Evolutionary conservation across 1,139 yeast genomes (phyloP).

Genomic region (Kluyveromyces marxianus): DNA sequence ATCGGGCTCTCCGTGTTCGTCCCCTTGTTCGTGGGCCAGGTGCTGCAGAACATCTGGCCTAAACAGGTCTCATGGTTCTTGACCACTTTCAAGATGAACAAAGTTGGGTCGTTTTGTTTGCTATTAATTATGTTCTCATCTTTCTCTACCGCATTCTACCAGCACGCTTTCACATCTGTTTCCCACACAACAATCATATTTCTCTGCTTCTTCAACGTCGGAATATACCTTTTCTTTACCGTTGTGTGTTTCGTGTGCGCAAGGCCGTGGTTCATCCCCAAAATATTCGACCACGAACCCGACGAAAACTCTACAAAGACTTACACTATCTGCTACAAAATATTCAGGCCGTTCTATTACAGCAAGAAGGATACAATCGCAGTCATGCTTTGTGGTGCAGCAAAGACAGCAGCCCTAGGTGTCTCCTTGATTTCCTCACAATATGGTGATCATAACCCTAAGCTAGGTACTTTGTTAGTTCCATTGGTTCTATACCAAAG

Average conservation of each 20-base stretch:
- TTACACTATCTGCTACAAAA: slow-evolving; percentile 36
- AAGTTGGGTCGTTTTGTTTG: slow-evolving; percentile 74
- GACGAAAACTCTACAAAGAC: slow-evolving; percentile 35
- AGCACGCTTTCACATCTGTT: slow-evolving; percentile 67
- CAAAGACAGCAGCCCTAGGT: slow-evolving; percentile 88
- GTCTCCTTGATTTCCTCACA: slow-evolving; percentile 76
- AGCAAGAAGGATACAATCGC: slow-evolving; percentile 66
- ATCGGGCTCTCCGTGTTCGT: slow-evolving; percentile 76
- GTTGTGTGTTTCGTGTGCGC: slow-evolving; percentile 49
- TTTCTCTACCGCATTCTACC: slow-evolving; percentile 82
- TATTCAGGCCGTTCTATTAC: slow-evolving; percentile 63
- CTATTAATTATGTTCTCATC: slow-evolving; percentile 75
- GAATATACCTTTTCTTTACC: slow-evolving; percentile 70
- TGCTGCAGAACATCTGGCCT: slow-evolving; percentile 62
- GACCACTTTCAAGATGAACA: slow-evolving; percentile 51
- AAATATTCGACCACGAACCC: slow-evolving; percentile 43
- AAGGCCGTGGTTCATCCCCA: slow-evolving; percentile 49
- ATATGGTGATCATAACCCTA: slow-evolving; percentile 55
- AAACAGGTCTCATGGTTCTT: slow-evolving; percentile 45
- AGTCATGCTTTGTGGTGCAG: slow-evolving; percentile 82
- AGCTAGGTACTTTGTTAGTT: slow-evolving; percentile 65
- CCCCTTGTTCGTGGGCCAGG: slow-evolving; percentile 85
- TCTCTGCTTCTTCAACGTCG: slow-evolving; percentile 73
- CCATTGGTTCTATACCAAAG: slow-evolving; percentile 82
- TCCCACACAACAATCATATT: slow-evolving; percentile 63